Conservation (phyloP, 2,329 filamentous ascomycete genomes). For the Ceratocystis alfenasii region DNA sequence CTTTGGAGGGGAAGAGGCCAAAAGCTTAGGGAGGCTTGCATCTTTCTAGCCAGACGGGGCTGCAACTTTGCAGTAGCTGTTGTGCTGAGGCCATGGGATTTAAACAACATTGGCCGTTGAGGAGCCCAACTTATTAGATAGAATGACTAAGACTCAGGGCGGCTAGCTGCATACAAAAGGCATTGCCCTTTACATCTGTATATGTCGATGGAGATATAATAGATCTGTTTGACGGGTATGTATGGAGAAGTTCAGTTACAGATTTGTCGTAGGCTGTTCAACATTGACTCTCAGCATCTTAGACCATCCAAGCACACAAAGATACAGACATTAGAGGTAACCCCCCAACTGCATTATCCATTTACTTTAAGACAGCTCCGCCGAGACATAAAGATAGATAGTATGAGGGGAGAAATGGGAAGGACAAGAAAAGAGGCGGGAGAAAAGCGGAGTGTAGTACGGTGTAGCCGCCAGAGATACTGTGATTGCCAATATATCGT, state of each 20-base stretch:
- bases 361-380: neutral
- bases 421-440: conserved; percentile 5
- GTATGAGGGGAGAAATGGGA: neutral
- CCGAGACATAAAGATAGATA: neutral
- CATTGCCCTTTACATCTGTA: neutral
- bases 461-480: conserved; percentile 8
- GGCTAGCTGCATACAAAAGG: neutral
- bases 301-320: conserved; percentile 1
- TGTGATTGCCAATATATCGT: conserved; percentile 11
- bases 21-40: too few species aligned
- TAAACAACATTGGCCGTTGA: neutral
- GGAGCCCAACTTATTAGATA: neutral
- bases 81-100: neutral
- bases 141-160: neutral
- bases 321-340: neutral
- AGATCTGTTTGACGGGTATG: conserved; percentile 6
- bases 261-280: neutral
- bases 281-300: conserved; percentile 9
- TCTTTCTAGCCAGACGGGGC: neutral
- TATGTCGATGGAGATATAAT: neutral
- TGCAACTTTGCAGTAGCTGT: neutral
- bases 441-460: neutral
- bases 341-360: conserved; percentile 10
- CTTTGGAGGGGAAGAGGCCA: too few species aligned
- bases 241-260: conserved; percentile 1